Evolutionary conservation across 306 rosid genomes (phyloP), one percentile per base, ranked within the genome.

Genomic region (Senna siamea): DNA sequence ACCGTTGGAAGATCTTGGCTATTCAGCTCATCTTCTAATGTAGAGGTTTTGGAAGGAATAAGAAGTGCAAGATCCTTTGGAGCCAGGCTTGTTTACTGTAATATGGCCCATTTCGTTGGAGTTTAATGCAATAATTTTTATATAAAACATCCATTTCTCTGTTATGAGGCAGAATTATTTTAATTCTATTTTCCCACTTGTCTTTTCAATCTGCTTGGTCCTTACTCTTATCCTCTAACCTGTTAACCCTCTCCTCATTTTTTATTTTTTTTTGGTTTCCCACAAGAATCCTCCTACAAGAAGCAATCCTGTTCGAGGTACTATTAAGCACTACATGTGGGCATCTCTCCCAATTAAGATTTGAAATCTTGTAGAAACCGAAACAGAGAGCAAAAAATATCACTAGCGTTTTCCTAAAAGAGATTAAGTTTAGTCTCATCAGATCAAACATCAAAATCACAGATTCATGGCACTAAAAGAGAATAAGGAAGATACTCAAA

Each of bases 191-290:
- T 13, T 14, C 22, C n/a, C 22, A 13, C 54, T 3, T 43, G 54
- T n/a, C 12, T 40, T 40, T 18, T 20, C 52, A 11, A 57, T 65
- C 38, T 65, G 7, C 4, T 22, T 23, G 22, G 22, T 22, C 40
- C 40, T 4, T 14, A 46, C 53, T 15, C n/a, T 46, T 28, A 66
- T 28, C 56, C 20, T 65, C 70, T 38, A 23, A 13, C 70, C 70
- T 22, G 55, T n/a, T 22, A 44, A 65, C 54, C 28, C n/a, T 38
- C 4, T 51, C 57, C n/a, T n/a, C n/a, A n/a, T n/a, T n/a, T n/a
- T n/a, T n/a, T n/a, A n/a, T n/a, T n/a, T n/a, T n/a, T n/a, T n/a
- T n/a, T n/a, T n/a, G n/a, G n/a, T n/a, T n/a, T n/a, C n/a, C n/a
- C n/a, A n/a, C n/a, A n/a, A n/a, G n/a, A n/a, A n/a, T n/a, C n/a